Percentiles rank a stretch among this genome's conserved stretches.
Evolutionary conservation across 2,329 filamentous ascomycete species (phyloP).

Genomic region (Trichoderma endophyticum): DNA sequence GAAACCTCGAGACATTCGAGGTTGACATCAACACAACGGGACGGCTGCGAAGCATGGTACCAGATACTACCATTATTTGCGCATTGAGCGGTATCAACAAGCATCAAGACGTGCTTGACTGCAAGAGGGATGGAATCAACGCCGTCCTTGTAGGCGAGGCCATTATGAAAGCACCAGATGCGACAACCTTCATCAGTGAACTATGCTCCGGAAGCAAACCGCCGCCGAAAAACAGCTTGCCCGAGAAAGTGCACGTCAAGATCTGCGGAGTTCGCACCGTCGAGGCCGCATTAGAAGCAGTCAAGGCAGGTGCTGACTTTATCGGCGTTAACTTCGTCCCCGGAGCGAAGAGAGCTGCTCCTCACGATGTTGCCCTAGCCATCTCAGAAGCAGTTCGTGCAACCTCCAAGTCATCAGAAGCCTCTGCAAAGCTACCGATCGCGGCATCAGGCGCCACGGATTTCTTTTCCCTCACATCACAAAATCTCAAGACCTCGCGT

Average conservation of each 20-base stretch:
- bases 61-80: conserved; percentile 81
- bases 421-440: conserved; percentile 28
- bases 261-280: conserved; percentile 88
- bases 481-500: conserved; percentile 51
- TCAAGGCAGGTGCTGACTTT: conserved; percentile 84
- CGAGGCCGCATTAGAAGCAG: conserved; percentile 75
- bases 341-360: conserved; percentile 74
- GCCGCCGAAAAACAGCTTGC: conserved; percentile 33
- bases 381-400: conserved; percentile 78
- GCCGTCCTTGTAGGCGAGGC: conserved; percentile 94
- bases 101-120: conserved; percentile 81
- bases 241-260: conserved; percentile 68
- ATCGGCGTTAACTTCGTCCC: conserved; percentile 90
- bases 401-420: conserved; percentile 51
- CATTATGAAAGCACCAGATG: conserved; percentile 86
- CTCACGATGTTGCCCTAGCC: conserved; percentile 70
- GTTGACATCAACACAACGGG: conserved; percentile 92
- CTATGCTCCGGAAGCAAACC: conserved; percentile 63
- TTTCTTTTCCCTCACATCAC: conserved; percentile 64
- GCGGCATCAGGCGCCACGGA: conserved; percentile 49
- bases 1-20: conserved; percentile 93
- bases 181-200: conserved; percentile 75
- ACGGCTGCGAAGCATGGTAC: conserved; percentile 81
- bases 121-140: conserved; percentile 84
- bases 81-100: conserved; percentile 92